Evolutionary conservation across 345 rosid species (phyloP), one percentile per base, ranked within the genome.

Genomic region (Hypericum perforatum): DNA sequence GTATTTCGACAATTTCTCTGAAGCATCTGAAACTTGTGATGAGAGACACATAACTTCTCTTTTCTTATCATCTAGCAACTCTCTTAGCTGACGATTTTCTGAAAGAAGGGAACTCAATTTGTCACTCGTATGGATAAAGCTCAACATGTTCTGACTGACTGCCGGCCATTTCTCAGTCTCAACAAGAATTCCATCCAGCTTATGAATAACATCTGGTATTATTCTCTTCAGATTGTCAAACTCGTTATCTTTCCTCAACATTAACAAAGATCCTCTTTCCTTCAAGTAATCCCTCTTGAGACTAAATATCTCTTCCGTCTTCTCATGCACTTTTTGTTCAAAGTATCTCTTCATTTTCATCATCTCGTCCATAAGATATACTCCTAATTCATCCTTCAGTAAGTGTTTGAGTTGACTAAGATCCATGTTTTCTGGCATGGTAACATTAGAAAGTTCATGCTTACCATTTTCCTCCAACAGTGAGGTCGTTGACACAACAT

Each of bases 271-370:
- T 15, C 74, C 80, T 14, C 76, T 74, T 66, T 78, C 94, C 39
- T 41, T 89, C 62, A 82, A 67, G 63, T 70, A 68, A 63, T 71
- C 79, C 63, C 94, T 71, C 73, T 64, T 83, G 50, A 77, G 76
- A 52, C 57, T 70, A 70, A 79, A 92, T 53, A 52, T 56, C 41
- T 77, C 62, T 57, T 92, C 98, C 15, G 95, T 88, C 65, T 73
- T 58, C 39, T 74, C 63, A 46, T 70, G 84, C 67, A 83, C 70
- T 49, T 61, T 37, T 41, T 71, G 75, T 54, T 88, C 97, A 61
- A 81, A 81, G 66, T 74, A 55, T 68, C 85, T 82, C 77, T 85
- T 92, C 94, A 88, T 82, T 76, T 80, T 75, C 51, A 60, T 74
- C 85, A 92, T 81, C 79, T 85, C 95, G n/a, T 46, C 38, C 70